Conservation (phyloP, 176 grass and related monocot species). For the Microstegium vimineum region DNA sequence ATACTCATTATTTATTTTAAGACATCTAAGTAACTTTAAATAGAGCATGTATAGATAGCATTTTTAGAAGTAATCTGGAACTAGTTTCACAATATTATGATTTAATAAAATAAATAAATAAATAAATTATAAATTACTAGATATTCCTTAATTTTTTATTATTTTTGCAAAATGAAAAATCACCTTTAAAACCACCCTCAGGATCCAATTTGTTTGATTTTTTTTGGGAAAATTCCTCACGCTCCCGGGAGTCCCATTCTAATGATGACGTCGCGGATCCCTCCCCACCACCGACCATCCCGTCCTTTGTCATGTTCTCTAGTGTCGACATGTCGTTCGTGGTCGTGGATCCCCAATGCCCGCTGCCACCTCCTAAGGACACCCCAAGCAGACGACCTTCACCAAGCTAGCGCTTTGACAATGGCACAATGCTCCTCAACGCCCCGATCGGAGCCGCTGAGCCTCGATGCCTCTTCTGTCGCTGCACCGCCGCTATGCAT, state of each 20-base stretch:
- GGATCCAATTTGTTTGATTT: no score
- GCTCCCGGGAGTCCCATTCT: slow-evolving; percentile 26
- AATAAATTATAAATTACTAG: no score
- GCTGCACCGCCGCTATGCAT: background rate
- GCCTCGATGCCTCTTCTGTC: background rate
- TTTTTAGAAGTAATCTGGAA: no score
- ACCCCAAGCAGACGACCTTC: slow-evolving; percentile 30
- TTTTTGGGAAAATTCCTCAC: background rate
- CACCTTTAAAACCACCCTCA: no score
- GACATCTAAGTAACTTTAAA: no score
- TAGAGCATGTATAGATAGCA: no score
- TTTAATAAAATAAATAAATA: no score
- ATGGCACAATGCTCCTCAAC: background rate
- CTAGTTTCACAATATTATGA: no score
- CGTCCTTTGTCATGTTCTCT: slow-evolving; percentile 29
- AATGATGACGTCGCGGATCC: slow-evolving; percentile 22
- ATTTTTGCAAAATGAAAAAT: no score
- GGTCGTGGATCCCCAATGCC: slow-evolving; percentile 19
- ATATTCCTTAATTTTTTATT: no score
- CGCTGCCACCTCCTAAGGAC: background rate
- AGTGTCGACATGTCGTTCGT: slow-evolving; percentile 33
- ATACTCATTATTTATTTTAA: no score
- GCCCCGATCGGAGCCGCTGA: background rate
- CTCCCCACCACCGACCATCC: slow-evolving; percentile 24
- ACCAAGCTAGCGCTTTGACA: slow-evolving; percentile 24